Evolutionary conservation across 768 basidiomycete species (phyloP).

Genomic region (Suillus brevipes): DNA sequence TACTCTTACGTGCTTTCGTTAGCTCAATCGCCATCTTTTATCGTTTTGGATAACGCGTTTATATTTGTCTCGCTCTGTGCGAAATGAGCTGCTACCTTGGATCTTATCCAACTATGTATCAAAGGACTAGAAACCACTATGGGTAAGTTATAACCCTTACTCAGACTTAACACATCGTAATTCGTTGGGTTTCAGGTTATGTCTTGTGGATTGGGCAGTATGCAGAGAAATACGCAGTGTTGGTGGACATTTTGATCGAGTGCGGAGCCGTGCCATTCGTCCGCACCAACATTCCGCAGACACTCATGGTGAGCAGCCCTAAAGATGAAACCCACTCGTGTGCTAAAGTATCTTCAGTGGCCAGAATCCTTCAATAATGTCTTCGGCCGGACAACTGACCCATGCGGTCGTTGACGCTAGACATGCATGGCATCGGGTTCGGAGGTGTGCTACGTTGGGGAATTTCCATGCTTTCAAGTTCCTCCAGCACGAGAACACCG

Average conservation of each 20-base stretch:
- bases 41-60: no score
- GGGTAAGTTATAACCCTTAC: constrained; percentile 38
- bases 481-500: constrained; percentile 18
- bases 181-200: constrained; percentile 48
- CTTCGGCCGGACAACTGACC: constrained; percentile 79
- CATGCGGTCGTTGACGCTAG: constrained; percentile 30
- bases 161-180: background rate
- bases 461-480: constrained; percentile 35
- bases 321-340: background rate
- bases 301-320: constrained; percentile 56
- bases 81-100: no score
- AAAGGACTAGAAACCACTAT: constrained; percentile 70
- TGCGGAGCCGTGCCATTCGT: constrained; percentile 73
- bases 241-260: constrained; percentile 65
- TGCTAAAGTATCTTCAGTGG: constrained; percentile 46
- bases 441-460: constrained; percentile 27
- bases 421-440: constrained; percentile 30
- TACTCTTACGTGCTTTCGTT: no score
- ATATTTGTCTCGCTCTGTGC: no score
- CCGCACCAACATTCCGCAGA: constrained; percentile 77
- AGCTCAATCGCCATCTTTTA: no score
- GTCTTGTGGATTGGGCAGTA: constrained; percentile 68
- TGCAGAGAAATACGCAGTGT: constrained; percentile 56
- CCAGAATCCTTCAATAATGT: constrained; percentile 76
- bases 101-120: constrained; percentile 64